Evolutionary conservation across 2,329 filamentous ascomycete genomes (phyloP), one percentile per base, ranked within the genome.

Genomic region (Hypoxylon sp.): DNA sequence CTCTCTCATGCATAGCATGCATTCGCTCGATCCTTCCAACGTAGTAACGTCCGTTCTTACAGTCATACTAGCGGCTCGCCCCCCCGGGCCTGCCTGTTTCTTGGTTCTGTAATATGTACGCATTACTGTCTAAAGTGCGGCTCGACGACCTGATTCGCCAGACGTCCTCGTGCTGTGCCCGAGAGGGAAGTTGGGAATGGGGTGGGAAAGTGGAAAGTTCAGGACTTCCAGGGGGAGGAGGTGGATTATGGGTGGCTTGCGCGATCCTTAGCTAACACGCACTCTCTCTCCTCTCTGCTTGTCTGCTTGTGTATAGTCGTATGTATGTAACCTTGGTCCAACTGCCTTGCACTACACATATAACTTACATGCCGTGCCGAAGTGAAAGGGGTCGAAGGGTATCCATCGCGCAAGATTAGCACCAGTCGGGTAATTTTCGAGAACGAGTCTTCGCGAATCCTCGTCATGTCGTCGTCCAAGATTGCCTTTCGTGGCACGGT

Each of bases 141-240:
- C 15, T n/a, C 40, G n/a, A 9, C 5, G 15, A 45, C 13, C 38
- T 24, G 40, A 37, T 49, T 54, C 33, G 40, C 50, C n/a, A 21
- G 8, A 21, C 11, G 47, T 58, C 24, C 17, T 58, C 40, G 45
- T 41, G 13, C 27, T 43, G 38, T 21, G 46, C 43, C 48, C 45
- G 53, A 43, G 43, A 31, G 38, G 45, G 26, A 47, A 8, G 45
- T 6, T 8, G 54, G 35, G 17, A 38, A n/a, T 42, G 20, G n/a
- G 37, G n/a, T n/a, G 15, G 10, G 4, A 21, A 35, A 23, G 17
- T 57, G 9, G 9, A 3, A 33, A 47, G 13, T 49, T 6, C 4
- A 58, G 35, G 17, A 38, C n/a, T 42, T 21, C 10, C 20, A 26
- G n/a, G 37, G n/a, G 20, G 15, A 5, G 4, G 21, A 35, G 29